A percentile compares a stretch with the other conserved stretches of the same genome.
These are phyloP conservation scores for Lindgomyces ingoldianus DNA, from an alignment of 495 filamentous ascomycete genomes.

Conservation along the genomic window DNA sequence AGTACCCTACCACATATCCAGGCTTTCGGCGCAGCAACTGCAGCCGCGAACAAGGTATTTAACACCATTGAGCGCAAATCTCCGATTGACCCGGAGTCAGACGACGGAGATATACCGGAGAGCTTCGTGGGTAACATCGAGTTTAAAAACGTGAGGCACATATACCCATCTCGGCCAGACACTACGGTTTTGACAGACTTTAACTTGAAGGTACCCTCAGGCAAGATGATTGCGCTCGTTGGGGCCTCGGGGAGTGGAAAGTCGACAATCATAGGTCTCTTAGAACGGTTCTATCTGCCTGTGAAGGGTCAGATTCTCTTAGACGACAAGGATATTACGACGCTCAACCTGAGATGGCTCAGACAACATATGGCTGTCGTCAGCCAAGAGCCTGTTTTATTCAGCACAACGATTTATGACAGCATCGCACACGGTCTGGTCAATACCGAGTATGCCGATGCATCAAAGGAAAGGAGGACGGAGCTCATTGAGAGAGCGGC, in stretches of 20 bases:
- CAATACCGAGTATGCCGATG: too few species aligned
- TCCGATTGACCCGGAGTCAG: constrained; percentile 75
- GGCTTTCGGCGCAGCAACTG: constrained; percentile 77
- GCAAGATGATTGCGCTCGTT: constrained; percentile 66
- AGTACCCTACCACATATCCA: constrained; percentile 80
- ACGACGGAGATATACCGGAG: constrained; percentile 69
- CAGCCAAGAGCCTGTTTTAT: constrained; percentile 78
- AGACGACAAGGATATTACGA: too few species aligned
- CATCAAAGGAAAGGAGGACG: neutral
- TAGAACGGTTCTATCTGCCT: constrained; percentile 90
- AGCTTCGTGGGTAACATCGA: constrained; percentile 75
- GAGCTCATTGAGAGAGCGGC: neutral
- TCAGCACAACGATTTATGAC: constrained; percentile 45
- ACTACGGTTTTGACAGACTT: constrained; percentile 84
- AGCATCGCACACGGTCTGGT: neutral
- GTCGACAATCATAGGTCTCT: constrained; percentile 83
- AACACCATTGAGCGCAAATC: constrained; percentile 89
- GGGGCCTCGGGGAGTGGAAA: constrained; percentile 87
- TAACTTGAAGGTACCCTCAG: constrained; percentile 58
- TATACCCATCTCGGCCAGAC: constrained; percentile 88
- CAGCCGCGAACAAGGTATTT: constrained; percentile 87
- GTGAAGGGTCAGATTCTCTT: too few species aligned
- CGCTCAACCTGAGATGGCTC: constrained; percentile 83
- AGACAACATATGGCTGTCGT: constrained; percentile 88
- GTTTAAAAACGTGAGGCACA: constrained; percentile 76